A percentile compares a stretch with the other conserved stretches of the same genome.
phyloP scores from a whole-genome alignment of 2,329 filamentous ascomycete species.

The Pseudocercospora fuligena region DNA sequence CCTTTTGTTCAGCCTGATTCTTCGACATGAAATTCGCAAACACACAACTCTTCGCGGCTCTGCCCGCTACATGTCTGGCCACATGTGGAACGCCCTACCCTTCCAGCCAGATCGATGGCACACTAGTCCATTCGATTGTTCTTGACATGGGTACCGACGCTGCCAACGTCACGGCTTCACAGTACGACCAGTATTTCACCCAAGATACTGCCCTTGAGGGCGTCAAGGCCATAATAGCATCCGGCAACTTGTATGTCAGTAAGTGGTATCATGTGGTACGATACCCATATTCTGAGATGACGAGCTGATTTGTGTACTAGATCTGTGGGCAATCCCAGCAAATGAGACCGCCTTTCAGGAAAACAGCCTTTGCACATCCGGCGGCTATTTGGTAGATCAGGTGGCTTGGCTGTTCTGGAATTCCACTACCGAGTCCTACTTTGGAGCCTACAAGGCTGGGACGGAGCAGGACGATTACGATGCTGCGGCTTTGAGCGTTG shows the following conservation, averaged over 20 bases:
- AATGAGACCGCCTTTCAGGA: not conserved
- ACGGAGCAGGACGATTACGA: not conserved
- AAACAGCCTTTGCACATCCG: not conserved
- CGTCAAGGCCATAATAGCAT: not conserved
- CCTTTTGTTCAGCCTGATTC: not conserved
- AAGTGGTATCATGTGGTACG: not conserved
- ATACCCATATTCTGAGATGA: not conserved
- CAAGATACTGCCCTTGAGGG: not conserved
- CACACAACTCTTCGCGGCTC: not conserved
- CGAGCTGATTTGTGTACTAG: not conserved
- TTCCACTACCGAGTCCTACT: not conserved
- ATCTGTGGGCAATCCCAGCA: not conserved
- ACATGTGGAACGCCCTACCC: not conserved
- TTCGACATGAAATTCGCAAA: not conserved
- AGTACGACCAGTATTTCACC: conserved; percentile 1
- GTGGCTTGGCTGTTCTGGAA: conserved; percentile 2
- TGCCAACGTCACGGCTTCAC: not conserved
- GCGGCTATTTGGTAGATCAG: not conserved
- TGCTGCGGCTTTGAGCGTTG: not conserved
- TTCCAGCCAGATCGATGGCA: not conserved
- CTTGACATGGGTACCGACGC: conserved; percentile 3
- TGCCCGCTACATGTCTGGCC: not conserved
- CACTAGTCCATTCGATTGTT: not conserved
- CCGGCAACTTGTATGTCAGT: not conserved
- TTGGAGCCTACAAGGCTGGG: not conserved